Base-by-base conservation (phyloP, 306 rosid species). In the Clitoria ternatea region DNA sequence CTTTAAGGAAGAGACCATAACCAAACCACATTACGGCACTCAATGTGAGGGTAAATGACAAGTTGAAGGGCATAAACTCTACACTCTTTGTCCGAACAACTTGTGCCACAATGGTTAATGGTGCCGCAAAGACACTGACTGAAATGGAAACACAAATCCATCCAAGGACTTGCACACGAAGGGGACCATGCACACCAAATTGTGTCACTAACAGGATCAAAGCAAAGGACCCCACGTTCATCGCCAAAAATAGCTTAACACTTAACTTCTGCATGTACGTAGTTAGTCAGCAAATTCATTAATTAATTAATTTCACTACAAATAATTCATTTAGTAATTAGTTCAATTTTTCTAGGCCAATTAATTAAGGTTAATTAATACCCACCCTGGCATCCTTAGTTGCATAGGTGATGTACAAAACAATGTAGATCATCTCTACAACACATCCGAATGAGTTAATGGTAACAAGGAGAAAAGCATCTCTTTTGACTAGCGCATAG, bases 11-110 rank as follows among this genome's bases (percentile, higher is more conserved):
- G 11, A 83, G 55, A 18, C 92, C 96, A 37, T 87, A 87, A 6
- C 77, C 79, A 14, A 89, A 87, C 96, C 92, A 89, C 80, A 77
- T 75, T 4, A 85, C 20, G 18, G 92, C 90, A 57, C 96, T 89
- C 75, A 89, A 26, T 22, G 96, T 85, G 1, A 85, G 88, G 77
- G 73, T 83, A 66, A 89, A 80, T 2, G 92, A 87, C 10, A 89
- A 44, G 3, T 35, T 26, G 67, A 87, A 85, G 13, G 92, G 87
- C 90, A 87, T 87, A 44, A 74, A 87, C 37, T 89, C 89, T 1
- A 89, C 83, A 22, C 96, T 89, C 37, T 60, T 85, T 1, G 92
- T 81, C 39, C 84, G 63, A 36, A 89, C 78, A 0, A 89, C 96
- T 27, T 64, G 35, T 18, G 88, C 97, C 92, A 88, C 53, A 49